Evolutionary conservation across 371 early-diverging fungal genomes (phyloP).

Genomic region (Circinella umbellata): DNA sequence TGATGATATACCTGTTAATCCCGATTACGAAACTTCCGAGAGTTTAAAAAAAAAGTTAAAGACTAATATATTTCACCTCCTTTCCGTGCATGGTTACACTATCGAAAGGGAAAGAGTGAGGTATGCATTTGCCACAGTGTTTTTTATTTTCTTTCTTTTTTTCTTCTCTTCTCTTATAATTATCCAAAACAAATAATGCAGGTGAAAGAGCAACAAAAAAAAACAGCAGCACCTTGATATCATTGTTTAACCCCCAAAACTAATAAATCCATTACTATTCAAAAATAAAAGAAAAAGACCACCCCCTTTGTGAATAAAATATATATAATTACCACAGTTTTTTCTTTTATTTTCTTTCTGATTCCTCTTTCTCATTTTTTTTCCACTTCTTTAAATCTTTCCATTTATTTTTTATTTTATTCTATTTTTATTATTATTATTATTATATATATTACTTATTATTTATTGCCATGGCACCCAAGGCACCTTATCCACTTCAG

Average conservation of each 20-base stretch:
- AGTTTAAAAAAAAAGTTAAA: too few relatives aligned
- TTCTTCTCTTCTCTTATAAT: background rate
- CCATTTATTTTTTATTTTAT: slow-evolving; percentile 9
- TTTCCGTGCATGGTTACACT: slow-evolving; percentile 6
- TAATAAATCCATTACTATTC: background rate
- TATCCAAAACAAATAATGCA: slow-evolving; percentile 15
- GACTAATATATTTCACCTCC: background rate
- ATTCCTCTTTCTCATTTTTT: slow-evolving; percentile 6
- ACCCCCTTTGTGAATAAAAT: too few relatives aligned
- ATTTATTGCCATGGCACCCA: background rate
- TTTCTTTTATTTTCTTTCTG: background rate
- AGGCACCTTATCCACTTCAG: background rate
- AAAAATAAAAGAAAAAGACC: background rate
- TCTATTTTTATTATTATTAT: slow-evolving; percentile 4
- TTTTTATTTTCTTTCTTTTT: background rate
- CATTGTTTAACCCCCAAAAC: background rate
- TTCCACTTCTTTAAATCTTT: slow-evolving; percentile 5
- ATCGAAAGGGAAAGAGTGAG: background rate
- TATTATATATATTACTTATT: too few relatives aligned
- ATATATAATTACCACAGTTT: too few relatives aligned
- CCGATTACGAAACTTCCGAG: too few relatives aligned
- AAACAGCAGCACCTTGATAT: background rate
- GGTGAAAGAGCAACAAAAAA: background rate
- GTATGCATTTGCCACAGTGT: slow-evolving; percentile 19
- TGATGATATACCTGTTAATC: too few relatives aligned